Evolutionary conservation across 1,284 basidiomycete genomes (phyloP).

Genomic region (Ganoderma sinense): DNA sequence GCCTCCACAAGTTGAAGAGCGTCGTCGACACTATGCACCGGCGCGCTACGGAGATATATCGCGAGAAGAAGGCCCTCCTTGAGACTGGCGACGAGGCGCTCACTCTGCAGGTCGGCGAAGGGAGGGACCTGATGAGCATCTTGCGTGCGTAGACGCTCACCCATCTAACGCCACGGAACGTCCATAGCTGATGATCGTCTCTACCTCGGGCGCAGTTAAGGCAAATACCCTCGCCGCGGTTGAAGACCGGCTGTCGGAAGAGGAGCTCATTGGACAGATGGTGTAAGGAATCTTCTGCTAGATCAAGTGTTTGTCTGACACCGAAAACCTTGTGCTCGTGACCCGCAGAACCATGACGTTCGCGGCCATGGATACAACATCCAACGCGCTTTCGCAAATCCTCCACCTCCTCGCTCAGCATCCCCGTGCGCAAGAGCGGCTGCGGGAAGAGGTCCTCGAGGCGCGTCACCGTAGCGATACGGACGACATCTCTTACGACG

Average conservation of each 20-base stretch:
- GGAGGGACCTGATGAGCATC: slow-evolving; percentile 43
- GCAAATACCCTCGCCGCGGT: slow-evolving; percentile 39
- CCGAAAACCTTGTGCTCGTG: slow-evolving; percentile 8
- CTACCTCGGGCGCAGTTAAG: slow-evolving; percentile 34
- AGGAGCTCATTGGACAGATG: slow-evolving; percentile 36
- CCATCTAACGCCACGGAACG: slow-evolving; percentile 25
- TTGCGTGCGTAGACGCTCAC: slow-evolving; percentile 36
- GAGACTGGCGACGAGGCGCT: slow-evolving; percentile 38
- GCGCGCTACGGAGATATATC: slow-evolving; percentile 32
- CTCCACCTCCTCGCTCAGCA: slow-evolving; percentile 38
- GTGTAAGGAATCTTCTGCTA: slow-evolving; percentile 24
- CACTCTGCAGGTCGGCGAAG: slow-evolving; percentile 38
- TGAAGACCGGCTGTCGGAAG: slow-evolving; percentile 39
- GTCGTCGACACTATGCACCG: slow-evolving; percentile 36
- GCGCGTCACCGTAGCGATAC: slow-evolving; percentile 27
- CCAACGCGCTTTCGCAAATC: slow-evolving; percentile 39
- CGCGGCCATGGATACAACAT: slow-evolving; percentile 42
- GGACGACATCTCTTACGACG: slow-evolving; percentile 40
- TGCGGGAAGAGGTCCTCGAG: slow-evolving; percentile 37
- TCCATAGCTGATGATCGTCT: slow-evolving; percentile 10
- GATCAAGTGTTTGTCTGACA: background rate
- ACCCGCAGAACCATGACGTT: slow-evolving; percentile 36
- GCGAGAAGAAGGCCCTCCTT: slow-evolving; percentile 36
- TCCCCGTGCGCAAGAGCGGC: slow-evolving; percentile 24
- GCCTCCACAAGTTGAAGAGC: slow-evolving; percentile 30